Conservation (phyloP, 2,329 filamentous ascomycete species). For the Simplicillium sp. region DNA sequence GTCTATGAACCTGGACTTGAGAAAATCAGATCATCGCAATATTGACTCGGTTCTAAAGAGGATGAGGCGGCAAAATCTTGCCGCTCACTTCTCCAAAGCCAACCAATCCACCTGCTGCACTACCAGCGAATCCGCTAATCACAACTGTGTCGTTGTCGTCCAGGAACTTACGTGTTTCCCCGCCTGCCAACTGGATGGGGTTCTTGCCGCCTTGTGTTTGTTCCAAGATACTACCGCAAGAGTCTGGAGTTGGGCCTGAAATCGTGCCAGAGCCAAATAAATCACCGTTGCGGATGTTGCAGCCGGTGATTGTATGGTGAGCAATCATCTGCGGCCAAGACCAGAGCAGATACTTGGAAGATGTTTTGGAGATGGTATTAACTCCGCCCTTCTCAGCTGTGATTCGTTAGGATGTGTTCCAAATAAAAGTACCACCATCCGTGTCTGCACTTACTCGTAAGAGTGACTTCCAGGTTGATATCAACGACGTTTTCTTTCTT, state of each 20-base stretch:
- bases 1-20: too few species aligned
- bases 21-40: too few species aligned
- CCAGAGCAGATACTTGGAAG: conserved; percentile 49
- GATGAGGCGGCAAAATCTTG: too few species aligned
- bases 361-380: conserved; percentile 21
- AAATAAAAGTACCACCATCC: too few species aligned
- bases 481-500: conserved; percentile 7
- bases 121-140: conserved; percentile 57
- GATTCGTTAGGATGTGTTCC: background rate
- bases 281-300: conserved; percentile 65
- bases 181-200: conserved; percentile 49
- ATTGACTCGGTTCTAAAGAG: too few species aligned
- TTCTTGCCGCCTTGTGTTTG: conserved; percentile 61
- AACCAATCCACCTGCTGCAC: conserved; percentile 61
- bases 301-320: conserved; percentile 71
- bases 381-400: background rate
- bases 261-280: conserved; percentile 73
- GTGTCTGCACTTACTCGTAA: conserved; percentile 6
- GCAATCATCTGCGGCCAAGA: conserved; percentile 80
- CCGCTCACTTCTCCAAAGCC: too few species aligned
- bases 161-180: conserved; percentile 61
- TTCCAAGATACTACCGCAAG: conserved; percentile 63
- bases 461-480: conserved; percentile 7
- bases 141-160: conserved; percentile 65
- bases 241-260: conserved; percentile 50